Evolutionary conservation across 192 early-diverging fungal species (phyloP), one percentile per base, ranked within the genome.

Genomic region (Coemansia sp.): DNA sequence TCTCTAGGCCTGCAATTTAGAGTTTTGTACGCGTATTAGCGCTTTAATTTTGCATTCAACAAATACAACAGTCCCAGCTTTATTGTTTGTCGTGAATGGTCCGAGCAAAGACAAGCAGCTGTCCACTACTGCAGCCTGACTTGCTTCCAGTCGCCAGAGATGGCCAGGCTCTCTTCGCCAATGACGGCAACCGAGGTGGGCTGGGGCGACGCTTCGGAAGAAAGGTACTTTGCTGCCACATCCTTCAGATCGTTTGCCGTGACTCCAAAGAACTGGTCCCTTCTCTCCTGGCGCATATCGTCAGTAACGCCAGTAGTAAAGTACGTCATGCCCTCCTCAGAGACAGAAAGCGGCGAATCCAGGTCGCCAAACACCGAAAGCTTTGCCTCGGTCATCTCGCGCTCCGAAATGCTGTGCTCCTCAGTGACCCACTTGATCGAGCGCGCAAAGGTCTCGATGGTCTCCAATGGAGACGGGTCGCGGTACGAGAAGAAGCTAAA

Each of bases 401-500:
- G 53, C 4, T 78, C 70, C 8, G 60, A 55, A 34, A 82, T 24
- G 12, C 81, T 80, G 17, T 69, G 70, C 15, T 75, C 70, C 8
- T 74, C 68, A 6, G 62, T 34, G 0, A 87, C 83, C 93, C 93
- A 95, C 19, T 85, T 75, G 10, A 90, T 65, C 3, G 86, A 83
- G 17, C 75, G 59, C 32, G 64, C 58, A 60, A 88, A 98, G 0
- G 89, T 89, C 9, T 85, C 72, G 5, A 96, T 56, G 0, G 95
- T 94, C 54, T 86, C 80, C 39, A 86, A 56, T 1, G 88, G 82
- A 32, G 82, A 83, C 10, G 95, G 95, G 67, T 98, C 95, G 35
- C 95, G 88, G 83, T 98, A 98, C 26, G 95, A 95, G 60, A 81
- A 93, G 76, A 97, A 91, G 2, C 88, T 88, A 60, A 97, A 89